These are phyloP conservation scores for Eimeria tenella DNA, from an alignment of 169 alveolate genomes.

Conservation along the genomic window DNA sequence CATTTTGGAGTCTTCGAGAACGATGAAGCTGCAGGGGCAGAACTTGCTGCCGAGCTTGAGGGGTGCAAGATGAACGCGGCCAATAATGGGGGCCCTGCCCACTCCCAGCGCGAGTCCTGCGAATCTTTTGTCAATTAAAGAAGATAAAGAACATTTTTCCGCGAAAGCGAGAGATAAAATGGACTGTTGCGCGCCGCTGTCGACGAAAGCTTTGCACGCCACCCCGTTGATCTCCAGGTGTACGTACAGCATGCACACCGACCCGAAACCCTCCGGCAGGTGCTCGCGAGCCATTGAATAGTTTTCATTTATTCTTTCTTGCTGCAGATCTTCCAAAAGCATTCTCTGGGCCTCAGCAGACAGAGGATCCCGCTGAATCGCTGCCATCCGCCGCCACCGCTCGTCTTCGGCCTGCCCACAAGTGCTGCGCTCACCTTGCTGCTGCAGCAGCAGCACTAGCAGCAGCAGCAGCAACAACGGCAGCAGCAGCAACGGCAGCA, in stretches of 20 bases:
- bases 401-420: constrained; percentile 24
- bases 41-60: constrained; percentile 92
- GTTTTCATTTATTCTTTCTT: constrained; percentile 74
- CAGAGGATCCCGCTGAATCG: constrained; percentile 63
- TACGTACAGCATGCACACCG: constrained; percentile 94
- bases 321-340: constrained; percentile 65
- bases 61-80: constrained; percentile 96
- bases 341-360: constrained; percentile 66
- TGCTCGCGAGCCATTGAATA: constrained; percentile 80
- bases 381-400: constrained; percentile 29
- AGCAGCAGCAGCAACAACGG: not conserved
- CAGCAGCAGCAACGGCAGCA: not conserved
- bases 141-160: constrained; percentile 92
- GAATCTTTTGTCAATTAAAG: constrained; percentile 94
- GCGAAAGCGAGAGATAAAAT: constrained; percentile 95
- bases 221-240: constrained; percentile 92
- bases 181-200: constrained; percentile 97
- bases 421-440: not conserved
- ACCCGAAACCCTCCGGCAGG: constrained; percentile 82
- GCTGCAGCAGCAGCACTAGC: not conserved
- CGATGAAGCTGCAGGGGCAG: constrained; percentile 93
- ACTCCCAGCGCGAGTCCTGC: constrained; percentile 97
- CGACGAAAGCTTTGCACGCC: constrained; percentile 96
- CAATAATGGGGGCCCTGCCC: constrained; percentile 95
- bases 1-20: constrained; percentile 90